phyloP scores from a whole-genome alignment of 1,139 yeast species.

The Taiozyma sp. region DNA sequence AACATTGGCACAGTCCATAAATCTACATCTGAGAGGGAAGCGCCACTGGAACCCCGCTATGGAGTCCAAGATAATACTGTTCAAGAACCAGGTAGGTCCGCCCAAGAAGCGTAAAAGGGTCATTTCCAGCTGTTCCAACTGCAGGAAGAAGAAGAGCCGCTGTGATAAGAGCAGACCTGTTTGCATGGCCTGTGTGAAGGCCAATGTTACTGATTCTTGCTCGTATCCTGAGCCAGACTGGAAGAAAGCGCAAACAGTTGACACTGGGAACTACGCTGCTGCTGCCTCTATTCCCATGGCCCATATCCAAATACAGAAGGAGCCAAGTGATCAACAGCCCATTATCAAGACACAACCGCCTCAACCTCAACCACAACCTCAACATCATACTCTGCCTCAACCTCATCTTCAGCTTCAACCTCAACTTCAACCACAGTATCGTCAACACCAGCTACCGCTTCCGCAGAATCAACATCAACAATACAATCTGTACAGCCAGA shows the following conservation, averaged over 20 bases:
- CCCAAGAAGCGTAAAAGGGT: slow-evolving; percentile 23
- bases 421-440: background rate
- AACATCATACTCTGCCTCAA: background rate
- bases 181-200: slow-evolving; percentile 24
- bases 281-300: slow-evolving; percentile 22
- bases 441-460: background rate
- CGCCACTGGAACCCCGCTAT: background rate
- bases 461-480: background rate
- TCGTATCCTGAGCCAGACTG: slow-evolving; percentile 23
- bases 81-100: slow-evolving; percentile 10
- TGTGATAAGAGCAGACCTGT: slow-evolving; percentile 27
- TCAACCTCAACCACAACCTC: background rate
- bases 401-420: background rate
- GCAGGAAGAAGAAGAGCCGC: slow-evolving; percentile 37
- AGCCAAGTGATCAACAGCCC: background rate
- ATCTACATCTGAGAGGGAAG: background rate
- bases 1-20: background rate
- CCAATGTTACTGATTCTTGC: slow-evolving; percentile 19
- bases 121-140: slow-evolving; percentile 34
- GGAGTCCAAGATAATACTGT: background rate
- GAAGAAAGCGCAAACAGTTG: slow-evolving; percentile 8
- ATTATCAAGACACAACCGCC: background rate
- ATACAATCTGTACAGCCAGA: background rate
- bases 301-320: slow-evolving; percentile 7
- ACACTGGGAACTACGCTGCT: slow-evolving; percentile 10